Conservation (phyloP, 106 monocot species). For the Alisma plantagoaquatica region DNA sequence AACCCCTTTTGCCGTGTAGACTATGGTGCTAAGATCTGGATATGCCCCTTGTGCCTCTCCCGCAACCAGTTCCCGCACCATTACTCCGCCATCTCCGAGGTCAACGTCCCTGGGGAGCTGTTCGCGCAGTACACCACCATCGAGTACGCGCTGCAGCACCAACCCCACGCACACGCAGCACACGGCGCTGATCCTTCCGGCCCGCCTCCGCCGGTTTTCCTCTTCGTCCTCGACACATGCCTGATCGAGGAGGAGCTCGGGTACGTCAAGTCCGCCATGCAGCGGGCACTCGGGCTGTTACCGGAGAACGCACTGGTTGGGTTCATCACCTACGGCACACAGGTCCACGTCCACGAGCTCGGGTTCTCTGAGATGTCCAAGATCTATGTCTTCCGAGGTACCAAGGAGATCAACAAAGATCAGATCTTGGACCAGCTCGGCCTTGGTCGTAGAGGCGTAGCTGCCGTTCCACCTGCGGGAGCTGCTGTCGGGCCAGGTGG, state of each 20-base stretch:
- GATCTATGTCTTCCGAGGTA: slow-evolving; percentile 81
- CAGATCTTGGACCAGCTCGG: slow-evolving; percentile 93
- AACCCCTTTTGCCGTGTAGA: slow-evolving; percentile 91
- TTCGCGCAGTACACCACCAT: slow-evolving; percentile 78
- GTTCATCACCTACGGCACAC: slow-evolving; percentile 81
- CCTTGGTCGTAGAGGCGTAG: slow-evolving; percentile 26
- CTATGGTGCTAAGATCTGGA: slow-evolving; percentile 93
- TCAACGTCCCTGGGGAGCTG: slow-evolving; percentile 88
- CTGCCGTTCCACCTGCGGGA: background rate
- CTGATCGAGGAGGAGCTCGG: slow-evolving; percentile 91
- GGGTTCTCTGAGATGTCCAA: slow-evolving; percentile 78
- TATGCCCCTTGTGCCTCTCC: slow-evolving; percentile 94
- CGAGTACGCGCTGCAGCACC: slow-evolving; percentile 39
- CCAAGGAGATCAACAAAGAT: slow-evolving; percentile 78
- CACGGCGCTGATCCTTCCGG: too few species aligned
- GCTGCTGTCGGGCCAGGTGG: slow-evolving; percentile 13
- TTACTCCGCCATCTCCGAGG: slow-evolving; percentile 59
- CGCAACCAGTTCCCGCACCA: slow-evolving; percentile 90
- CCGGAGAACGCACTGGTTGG: slow-evolving; percentile 95
- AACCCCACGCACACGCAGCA: background rate
- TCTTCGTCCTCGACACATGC: slow-evolving; percentile 89
- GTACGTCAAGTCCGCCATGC: slow-evolving; percentile 74
- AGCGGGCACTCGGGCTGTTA: slow-evolving; percentile 62
- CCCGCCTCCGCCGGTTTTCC: slow-evolving; percentile 62
- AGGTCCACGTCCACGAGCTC: slow-evolving; percentile 89